Percentiles rank a stretch among this genome's conserved stretches.
phyloP scores from a whole-genome alignment of 176 grass and related monocot species.

The Lolium multiflorum region DNA sequence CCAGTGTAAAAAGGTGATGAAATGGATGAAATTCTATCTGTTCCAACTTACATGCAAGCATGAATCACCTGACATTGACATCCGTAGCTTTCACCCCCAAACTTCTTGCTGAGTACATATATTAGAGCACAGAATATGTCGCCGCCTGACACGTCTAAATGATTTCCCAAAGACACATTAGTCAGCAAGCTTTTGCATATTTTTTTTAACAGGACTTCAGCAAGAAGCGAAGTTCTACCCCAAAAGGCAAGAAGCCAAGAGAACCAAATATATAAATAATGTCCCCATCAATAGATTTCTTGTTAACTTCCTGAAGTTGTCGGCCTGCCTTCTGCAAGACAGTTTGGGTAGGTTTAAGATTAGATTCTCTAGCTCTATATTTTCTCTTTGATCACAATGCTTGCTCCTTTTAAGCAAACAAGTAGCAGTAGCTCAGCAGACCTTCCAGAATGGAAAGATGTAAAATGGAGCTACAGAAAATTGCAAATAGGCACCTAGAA shows the following conservation, averaged over 20 bases:
- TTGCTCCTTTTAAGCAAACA: neutral
- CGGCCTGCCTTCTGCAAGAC: slow-evolving; percentile 34
- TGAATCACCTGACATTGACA: neutral
- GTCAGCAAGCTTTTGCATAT: slow-evolving; percentile 25
- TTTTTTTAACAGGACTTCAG: slow-evolving; percentile 22
- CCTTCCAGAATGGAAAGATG: slow-evolving; percentile 13
- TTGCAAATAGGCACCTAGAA: neutral
- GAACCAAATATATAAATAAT: slow-evolving; percentile 32
- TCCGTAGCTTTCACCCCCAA: slow-evolving; percentile 11
- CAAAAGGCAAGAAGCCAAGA: neutral
- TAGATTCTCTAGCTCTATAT: neutral
- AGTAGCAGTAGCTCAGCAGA: neutral
- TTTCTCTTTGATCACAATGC: slow-evolving; percentile 20
- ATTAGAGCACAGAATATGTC: slow-evolving; percentile 8
- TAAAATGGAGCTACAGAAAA: slow-evolving; percentile 18
- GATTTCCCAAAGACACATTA: too few species aligned
- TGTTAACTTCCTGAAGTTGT: slow-evolving; percentile 40
- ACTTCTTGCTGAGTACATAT: neutral
- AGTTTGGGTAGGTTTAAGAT: slow-evolving; percentile 23
- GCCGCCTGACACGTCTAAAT: neutral
- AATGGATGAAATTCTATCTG: neutral
- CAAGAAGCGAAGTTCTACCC: neutral
- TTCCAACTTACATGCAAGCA: neutral
- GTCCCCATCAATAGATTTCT: slow-evolving; percentile 21
- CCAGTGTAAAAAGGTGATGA: neutral